These are phyloP conservation scores for Cytospora paraplurivora DNA, from an alignment of 2,329 filamentous ascomycete genomes.

Conservation along the genomic window DNA sequence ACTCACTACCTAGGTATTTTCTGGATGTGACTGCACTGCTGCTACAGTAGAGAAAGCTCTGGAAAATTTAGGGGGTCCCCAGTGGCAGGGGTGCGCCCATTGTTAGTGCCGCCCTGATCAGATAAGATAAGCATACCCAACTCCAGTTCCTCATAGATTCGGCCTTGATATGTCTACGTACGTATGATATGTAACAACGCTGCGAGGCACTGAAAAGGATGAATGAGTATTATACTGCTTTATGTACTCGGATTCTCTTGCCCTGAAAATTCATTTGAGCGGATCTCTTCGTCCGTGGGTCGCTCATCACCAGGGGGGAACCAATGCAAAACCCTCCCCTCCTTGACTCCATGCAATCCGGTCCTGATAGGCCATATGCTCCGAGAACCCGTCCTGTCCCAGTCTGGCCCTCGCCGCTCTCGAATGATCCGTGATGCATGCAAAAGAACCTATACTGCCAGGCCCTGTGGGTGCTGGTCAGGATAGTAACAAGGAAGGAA, in stretches of 20 bases:
- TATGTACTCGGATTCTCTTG: background rate
- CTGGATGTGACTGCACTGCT: too few relatives aligned
- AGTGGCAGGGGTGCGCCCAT: too few relatives aligned
- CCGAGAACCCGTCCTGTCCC: background rate
- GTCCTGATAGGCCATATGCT: constrained; percentile 20
- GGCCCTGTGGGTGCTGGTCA: constrained; percentile 57
- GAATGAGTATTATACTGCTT: background rate
- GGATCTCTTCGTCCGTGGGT: background rate
- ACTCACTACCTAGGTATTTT: too few relatives aligned
- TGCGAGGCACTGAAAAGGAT: background rate
- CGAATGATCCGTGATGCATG: constrained; percentile 7
- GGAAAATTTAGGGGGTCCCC: constrained; percentile 2
- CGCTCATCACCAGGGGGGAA: background rate
- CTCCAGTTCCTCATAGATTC: too few relatives aligned
- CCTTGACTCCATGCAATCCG: constrained; percentile 20
- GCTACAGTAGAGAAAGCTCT: constrained; percentile 2
- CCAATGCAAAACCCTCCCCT: constrained; percentile 16
- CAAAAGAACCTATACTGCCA: constrained; percentile 46
- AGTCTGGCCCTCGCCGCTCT: background rate
- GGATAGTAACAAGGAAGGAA: constrained; percentile 63
- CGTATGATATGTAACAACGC: too few relatives aligned
- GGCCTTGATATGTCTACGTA: too few relatives aligned
- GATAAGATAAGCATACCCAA: constrained; percentile 14
- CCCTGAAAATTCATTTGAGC: background rate
- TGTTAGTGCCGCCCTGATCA: constrained; percentile 28